phyloP scores from a whole-genome alignment of 805 yeast genomes.

The Saturnispora gosingensis region DNA sequence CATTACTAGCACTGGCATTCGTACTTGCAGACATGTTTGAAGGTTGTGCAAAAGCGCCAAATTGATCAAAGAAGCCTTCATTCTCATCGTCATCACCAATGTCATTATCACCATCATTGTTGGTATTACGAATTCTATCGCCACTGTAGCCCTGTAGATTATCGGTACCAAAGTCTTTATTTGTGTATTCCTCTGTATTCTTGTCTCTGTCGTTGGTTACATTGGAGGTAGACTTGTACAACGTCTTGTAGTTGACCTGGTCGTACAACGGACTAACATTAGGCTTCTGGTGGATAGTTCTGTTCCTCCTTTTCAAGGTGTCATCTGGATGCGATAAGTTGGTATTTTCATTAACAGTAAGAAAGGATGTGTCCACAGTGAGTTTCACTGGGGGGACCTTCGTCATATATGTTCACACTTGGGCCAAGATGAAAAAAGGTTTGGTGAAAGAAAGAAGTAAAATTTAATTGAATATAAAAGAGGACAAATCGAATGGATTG shows the following conservation, averaged over 20 bases:
- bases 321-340: neutral
- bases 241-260: slow-evolving; percentile 11
- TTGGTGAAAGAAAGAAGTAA: neutral
- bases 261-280: slow-evolving; percentile 13
- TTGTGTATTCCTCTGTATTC: neutral
- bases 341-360: neutral
- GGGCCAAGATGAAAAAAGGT: neutral
- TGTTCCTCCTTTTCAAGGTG: neutral
- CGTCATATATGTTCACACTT: neutral
- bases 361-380: slow-evolving; percentile 6
- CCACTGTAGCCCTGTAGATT: neutral
- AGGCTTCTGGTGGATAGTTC: neutral
- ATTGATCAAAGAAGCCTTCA: slow-evolving; percentile 13
- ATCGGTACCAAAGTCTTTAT: neutral
- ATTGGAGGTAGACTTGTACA: neutral
- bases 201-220: neutral
- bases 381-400: slow-evolving; percentile 1
- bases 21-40: neutral
- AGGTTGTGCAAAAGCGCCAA: slow-evolving; percentile 9
- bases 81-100: slow-evolving; percentile 2
- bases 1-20: neutral
- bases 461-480: neutral
- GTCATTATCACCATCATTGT: too few relatives aligned
- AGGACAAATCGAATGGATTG: neutral
- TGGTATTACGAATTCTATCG: too few relatives aligned